Base-by-base conservation (phyloP, 495 filamentous ascomycete species). In the Hamigera avellanea region DNA sequence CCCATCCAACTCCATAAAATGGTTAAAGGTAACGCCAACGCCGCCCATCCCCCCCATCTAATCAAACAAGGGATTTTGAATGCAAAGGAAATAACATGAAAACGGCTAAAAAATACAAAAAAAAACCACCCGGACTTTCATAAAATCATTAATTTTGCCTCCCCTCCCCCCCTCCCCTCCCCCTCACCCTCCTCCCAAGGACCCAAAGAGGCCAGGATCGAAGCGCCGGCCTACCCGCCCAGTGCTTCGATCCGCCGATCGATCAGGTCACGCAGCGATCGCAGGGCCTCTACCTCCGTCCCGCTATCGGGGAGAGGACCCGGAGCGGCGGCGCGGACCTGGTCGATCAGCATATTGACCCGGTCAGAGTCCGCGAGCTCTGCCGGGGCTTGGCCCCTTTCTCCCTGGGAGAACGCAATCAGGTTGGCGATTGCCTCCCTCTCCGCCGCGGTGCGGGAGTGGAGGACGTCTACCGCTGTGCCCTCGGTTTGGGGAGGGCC, bases 391-490 rank as follows among this genome's bases (percentile, higher is more conserved):
- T 39, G 39, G 25, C 4, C 12, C 4, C n/a, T 12, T 6, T 30
- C 28, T 12, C 36, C 36, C 17, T 44, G 49, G 3, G 56, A 46
- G 36, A 59, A 56, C 12, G 34, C 32, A 14, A 59, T 38, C 9
- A 59, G 39, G 26, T 56, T 59, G 16, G 44, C 39, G 12, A 49
- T 47, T 18, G 53, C 56, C 37, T 56, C 50, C 14, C 50, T 46
- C 16, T 59, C 56, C 4, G 44, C 56, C 9, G 27, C 16, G 15
- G 52, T 54, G 14, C 56, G 52, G 1, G 52, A 53, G 21, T 42
- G 51, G 13, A 50, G 29, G 14, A 53, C 47, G n/a, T 33, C 39
- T 0, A 32, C 32, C 2, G 43, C 41, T 19, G 49, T 40, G 19
- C 43, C 43, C 18, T 53, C 46, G 14, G 41, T 43, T 18, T 32